Evolutionary conservation across 2,329 filamentous ascomycete species (phyloP), one percentile per base, ranked within the genome.

Genomic region (Zymoseptoria brevis): DNA sequence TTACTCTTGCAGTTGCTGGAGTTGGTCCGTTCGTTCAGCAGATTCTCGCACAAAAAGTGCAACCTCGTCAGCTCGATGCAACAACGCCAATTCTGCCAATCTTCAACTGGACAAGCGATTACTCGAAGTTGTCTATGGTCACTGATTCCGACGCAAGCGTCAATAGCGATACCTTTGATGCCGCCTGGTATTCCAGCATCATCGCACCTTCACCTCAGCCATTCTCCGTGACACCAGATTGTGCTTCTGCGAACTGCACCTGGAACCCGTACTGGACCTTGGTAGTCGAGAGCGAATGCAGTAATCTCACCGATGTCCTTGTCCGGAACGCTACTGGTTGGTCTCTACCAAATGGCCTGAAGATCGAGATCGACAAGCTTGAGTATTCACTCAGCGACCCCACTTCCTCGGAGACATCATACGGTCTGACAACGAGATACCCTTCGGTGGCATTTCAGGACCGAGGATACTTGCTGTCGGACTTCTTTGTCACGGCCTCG

Each of bases 1-100:
- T 55, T 1, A 55, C 54, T 19, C 21, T 55, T 19, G n/a, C 54
- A 9, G 35, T 55, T 9, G 35, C 45, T 21, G 54, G 29, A 6
- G 19, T 55, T 4, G 54, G 54, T 1, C 54, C 54, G n/a, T 48
- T 55, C 19, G 45, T 55, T 8, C 54, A 55, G 13, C 54, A 55
- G 54, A 41, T 55, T 24, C 22, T 50, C 19, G 1, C 1, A 1
- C 49, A 50, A 50, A 4, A 50, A 50, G 49, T 50, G 49, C 1
- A 21, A 19, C 19, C 49, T 24, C 49, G 22, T 4, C 49, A 50
- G 49, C 19, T 50, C 1, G 5, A 50, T 8, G 49, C 19, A 3
- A 50, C 49, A 16, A 21, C 5, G 5, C 49, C 49, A 11, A 50
- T 4, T 19, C 1, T 50, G 2, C 49, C 49, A 11, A 50, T 50